Conservation (phyloP, 495 filamentous ascomycete species). For the Aspergillus indologenus region DNA sequence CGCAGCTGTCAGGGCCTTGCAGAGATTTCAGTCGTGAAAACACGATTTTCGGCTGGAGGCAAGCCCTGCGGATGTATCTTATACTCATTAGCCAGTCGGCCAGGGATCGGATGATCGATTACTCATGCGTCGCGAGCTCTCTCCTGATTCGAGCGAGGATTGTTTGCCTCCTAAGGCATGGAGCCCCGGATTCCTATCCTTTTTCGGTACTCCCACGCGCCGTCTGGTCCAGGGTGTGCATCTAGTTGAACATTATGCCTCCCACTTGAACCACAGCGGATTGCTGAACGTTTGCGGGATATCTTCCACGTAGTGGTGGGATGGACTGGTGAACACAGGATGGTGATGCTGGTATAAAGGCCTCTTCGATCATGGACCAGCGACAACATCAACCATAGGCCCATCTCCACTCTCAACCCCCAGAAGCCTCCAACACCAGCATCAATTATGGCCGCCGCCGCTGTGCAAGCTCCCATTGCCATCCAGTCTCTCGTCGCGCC, state of each 20-base stretch:
- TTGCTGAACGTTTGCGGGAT: background rate
- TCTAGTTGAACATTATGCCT: too few relatives aligned
- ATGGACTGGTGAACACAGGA: background rate
- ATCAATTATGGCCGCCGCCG: constrained; percentile 7
- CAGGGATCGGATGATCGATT: background rate
- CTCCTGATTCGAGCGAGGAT: background rate
- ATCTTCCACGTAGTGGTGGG: background rate
- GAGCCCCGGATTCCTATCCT: background rate
- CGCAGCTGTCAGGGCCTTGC: background rate
- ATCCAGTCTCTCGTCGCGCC: background rate
- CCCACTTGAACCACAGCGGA: background rate
- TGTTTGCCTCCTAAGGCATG: background rate
- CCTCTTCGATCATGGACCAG: background rate
- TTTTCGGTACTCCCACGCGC: background rate
- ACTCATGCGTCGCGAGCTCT: background rate
- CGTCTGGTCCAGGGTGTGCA: background rate
- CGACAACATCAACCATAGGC: background rate
- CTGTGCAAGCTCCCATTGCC: constrained; percentile 3
- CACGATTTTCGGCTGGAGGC: too few relatives aligned
- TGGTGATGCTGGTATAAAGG: background rate
- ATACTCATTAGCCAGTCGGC: background rate
- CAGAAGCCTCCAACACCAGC: background rate
- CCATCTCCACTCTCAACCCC: background rate
- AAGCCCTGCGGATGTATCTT: too few relatives aligned
- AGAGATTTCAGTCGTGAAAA: background rate